A percentile compares a stretch with the other conserved stretches of the same genome.
These are phyloP conservation scores for Naganishia sp. DNA, from an alignment of 1,284 basidiomycete species.

Conservation along the genomic window DNA sequence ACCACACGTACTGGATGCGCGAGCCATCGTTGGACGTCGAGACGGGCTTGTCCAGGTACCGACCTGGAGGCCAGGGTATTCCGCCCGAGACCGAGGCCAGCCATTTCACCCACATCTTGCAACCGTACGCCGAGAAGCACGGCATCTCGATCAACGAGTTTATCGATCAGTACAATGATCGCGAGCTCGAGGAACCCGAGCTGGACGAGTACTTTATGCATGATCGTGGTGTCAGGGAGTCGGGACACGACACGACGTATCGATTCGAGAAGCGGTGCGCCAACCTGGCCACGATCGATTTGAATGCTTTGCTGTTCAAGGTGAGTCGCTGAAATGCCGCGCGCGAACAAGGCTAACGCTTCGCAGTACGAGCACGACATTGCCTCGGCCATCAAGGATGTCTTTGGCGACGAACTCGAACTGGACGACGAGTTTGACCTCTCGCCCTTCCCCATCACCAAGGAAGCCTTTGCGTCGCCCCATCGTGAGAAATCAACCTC, in stretches of 20 bases:
- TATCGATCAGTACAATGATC: conserved; percentile 91
- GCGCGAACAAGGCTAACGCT: background rate
- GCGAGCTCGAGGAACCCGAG: conserved; percentile 76
- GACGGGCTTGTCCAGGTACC: conserved; percentile 88
- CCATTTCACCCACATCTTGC: conserved; percentile 95
- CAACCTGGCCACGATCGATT: conserved; percentile 92
- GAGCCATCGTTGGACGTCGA: conserved; percentile 89
- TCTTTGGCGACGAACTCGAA: conserved; percentile 83
- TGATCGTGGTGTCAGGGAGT: conserved; percentile 90
- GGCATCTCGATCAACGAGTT: conserved; percentile 96
- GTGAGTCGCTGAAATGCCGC: conserved; percentile 34
- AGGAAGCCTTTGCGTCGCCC: conserved; percentile 66
- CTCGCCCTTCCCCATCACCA: conserved; percentile 85
- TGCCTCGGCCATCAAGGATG: conserved; percentile 86
- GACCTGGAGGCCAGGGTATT: conserved; percentile 92
- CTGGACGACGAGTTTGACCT: conserved; percentile 88
- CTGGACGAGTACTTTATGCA: conserved; percentile 98
- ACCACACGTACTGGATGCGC: conserved; percentile 94
- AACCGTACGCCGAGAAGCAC: conserved; percentile 89
- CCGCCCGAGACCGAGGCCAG: conserved; percentile 97
- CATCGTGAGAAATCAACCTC: conserved; percentile 65
- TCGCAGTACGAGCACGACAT: conserved; percentile 81
- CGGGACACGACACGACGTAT: conserved; percentile 96
- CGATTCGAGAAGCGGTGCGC: conserved; percentile 91
- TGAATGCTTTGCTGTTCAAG: conserved; percentile 82